Conservation (phyloP, 345 rosid species). For the Salix caprea region DNA sequence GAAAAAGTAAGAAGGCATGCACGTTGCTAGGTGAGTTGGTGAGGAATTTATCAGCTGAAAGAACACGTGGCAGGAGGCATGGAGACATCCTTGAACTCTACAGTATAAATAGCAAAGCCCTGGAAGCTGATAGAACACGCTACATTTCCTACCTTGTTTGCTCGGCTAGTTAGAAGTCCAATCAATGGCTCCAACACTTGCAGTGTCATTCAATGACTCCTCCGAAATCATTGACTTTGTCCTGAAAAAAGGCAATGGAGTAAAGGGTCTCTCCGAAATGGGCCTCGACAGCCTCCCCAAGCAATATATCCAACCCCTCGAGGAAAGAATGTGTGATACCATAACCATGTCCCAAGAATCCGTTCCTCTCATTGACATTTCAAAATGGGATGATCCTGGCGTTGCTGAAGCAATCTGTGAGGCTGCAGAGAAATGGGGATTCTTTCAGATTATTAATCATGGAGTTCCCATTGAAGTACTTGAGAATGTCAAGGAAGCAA, state of each 20-base stretch:
- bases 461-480: constrained; percentile 9
- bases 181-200: constrained; percentile 15
- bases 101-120: background rate
- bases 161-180: background rate
- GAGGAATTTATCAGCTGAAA: background rate
- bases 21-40: background rate
- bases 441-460: constrained; percentile 20
- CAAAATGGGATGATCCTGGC: constrained; percentile 15
- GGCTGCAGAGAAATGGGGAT: constrained; percentile 19
- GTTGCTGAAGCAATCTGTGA: constrained; percentile 13
- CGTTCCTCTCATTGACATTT: constrained; percentile 17
- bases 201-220: background rate
- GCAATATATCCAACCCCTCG: constrained; percentile 13
- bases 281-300: constrained; percentile 18
- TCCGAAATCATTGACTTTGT: constrained; percentile 17
- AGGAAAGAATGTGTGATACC: background rate
- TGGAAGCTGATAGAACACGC: background rate
- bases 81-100: background rate
- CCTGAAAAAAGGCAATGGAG: constrained; percentile 16
- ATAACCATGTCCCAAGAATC: background rate
- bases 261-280: constrained; percentile 21
- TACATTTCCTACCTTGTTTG: background rate
- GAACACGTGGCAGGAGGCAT: background rate
- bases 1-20: background rate
- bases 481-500: constrained; percentile 8